phyloP scores from a whole-genome alignment of 495 filamentous ascomycete genomes.

The Rhypophila decipiens region DNA sequence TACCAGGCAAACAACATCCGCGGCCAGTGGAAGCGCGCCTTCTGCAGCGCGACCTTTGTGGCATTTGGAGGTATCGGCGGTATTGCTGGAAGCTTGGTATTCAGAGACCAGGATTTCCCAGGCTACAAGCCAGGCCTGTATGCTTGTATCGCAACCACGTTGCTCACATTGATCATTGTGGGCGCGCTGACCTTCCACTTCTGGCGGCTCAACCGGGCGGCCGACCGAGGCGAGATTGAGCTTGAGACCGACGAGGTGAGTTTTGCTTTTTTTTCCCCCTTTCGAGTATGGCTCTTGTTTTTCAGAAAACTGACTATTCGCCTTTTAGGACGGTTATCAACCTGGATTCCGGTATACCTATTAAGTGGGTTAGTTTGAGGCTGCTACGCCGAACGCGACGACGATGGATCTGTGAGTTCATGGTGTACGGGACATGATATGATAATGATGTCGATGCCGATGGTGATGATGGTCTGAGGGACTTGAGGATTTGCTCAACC shows the following conservation, averaged over 20 bases:
- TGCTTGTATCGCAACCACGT: constrained; percentile 34
- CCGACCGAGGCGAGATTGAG: constrained; percentile 38
- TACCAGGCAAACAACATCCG: constrained; percentile 66
- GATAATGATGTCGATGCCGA: no score
- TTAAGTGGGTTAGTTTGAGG: no score
- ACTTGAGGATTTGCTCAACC: no score
- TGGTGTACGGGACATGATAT: no score
- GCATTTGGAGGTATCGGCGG: constrained; percentile 56
- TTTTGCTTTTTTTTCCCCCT: neutral
- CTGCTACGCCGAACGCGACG: no score
- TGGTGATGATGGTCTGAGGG: no score
- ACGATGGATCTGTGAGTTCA: no score
- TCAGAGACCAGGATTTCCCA: constrained; percentile 32
- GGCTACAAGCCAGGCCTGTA: constrained; percentile 39
- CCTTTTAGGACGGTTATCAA: constrained; percentile 32
- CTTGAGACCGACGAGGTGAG: constrained; percentile 38
- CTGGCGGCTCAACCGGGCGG: constrained; percentile 31
- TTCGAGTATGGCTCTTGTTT: no score
- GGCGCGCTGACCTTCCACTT: constrained; percentile 22
- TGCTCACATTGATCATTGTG: constrained; percentile 32
- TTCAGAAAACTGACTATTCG: constrained; percentile 10
- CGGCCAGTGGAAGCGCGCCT: constrained; percentile 61
- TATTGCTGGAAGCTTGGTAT: constrained; percentile 54
- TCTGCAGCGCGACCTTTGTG: constrained; percentile 53
- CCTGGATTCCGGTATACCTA: constrained; percentile 44